Evolutionary conservation across 352 stramenopile genomes (phyloP).

Genomic region (Thalassiosira sp.): DNA sequence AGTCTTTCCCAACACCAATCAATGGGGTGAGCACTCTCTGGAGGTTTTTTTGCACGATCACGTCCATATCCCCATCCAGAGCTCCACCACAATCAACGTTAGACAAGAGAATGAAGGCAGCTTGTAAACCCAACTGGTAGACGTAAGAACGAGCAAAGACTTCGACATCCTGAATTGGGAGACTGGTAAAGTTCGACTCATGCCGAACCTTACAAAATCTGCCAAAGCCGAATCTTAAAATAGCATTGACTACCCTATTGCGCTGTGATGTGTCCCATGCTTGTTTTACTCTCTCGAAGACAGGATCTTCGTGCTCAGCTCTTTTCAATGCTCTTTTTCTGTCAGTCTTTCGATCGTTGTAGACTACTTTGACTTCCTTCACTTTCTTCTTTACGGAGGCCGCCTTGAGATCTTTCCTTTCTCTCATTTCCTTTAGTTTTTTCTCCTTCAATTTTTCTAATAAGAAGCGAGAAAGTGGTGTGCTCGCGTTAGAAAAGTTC

Average conservation of each 20-base stretch:
- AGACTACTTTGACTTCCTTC: slow-evolving; percentile 69
- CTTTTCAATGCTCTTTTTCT: slow-evolving; percentile 64
- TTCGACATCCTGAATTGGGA: slow-evolving; percentile 81
- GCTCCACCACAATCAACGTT: slow-evolving; percentile 43
- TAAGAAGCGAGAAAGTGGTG: neutral
- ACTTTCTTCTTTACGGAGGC: slow-evolving; percentile 50
- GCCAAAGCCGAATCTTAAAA: slow-evolving; percentile 80
- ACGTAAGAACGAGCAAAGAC: slow-evolving; percentile 77
- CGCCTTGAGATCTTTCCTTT: slow-evolving; percentile 18
- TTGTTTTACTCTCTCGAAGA: slow-evolving; percentile 79
- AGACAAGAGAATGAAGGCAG: slow-evolving; percentile 59
- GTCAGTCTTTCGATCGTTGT: slow-evolving; percentile 72
- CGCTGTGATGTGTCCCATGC: slow-evolving; percentile 80
- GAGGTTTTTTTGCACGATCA: slow-evolving; percentile 33
- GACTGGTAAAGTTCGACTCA: slow-evolving; percentile 79
- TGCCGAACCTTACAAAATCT: slow-evolving; percentile 79
- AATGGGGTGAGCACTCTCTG: slow-evolving; percentile 42
- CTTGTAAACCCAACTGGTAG: slow-evolving; percentile 79
- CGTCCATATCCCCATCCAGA: slow-evolving; percentile 33
- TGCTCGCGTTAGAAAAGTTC: slow-evolving; percentile 1
- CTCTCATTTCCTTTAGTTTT: slow-evolving; percentile 26
- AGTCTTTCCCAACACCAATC: slow-evolving; percentile 50
- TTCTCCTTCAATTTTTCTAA: slow-evolving; percentile 51
- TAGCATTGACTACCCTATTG: slow-evolving; percentile 65
- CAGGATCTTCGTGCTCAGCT: slow-evolving; percentile 77